phyloP scores from a whole-genome alignment of 345 rosid species.

The Brassica juncea region DNA sequence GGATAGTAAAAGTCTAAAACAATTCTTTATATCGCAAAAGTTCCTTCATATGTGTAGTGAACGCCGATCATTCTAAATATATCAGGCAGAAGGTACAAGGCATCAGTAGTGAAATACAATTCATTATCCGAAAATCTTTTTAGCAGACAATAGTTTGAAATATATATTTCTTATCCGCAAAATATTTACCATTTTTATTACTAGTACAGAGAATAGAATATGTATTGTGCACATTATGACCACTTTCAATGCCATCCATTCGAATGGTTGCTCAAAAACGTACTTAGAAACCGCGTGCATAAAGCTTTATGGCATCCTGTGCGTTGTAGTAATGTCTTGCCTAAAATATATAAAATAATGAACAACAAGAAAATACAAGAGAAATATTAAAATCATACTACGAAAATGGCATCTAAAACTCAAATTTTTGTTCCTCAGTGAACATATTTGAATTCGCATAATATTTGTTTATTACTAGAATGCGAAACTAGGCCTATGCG shows the following conservation, averaged over 20 bases:
- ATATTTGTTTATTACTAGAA: conserved; percentile 3
- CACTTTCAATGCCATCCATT: conserved; percentile 36
- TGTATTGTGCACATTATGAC: conserved; percentile 5
- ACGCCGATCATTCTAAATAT: not conserved
- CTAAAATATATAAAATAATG: conserved; percentile 1
- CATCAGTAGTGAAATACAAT: conserved; percentile 14
- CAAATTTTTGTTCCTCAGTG: not conserved
- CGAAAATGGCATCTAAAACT: not conserved
- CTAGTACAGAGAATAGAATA: conserved; percentile 32
- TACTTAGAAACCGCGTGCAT: conserved; percentile 43
- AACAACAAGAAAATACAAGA: not conserved
- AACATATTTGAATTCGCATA: not conserved
- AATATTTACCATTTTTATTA: not conserved
- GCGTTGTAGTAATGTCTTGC: conserved; percentile 14
- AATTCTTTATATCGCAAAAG: no score
- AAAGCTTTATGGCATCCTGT: conserved; percentile 38
- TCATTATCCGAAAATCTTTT: conserved; percentile 10
- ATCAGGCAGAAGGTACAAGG: conserved; percentile 3
- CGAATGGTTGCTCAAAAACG: conserved; percentile 38
- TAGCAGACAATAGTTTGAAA: not conserved
- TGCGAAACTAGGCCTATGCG: not conserved
- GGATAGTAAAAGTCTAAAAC: no score
- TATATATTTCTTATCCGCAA: conserved; percentile 16
- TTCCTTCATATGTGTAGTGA: no score
- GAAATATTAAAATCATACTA: not conserved